A percentile compares a stretch with the other conserved stretches of the same genome.
phyloP scores from a whole-genome alignment of 192 early-diverging fungal species.

The Coemansia javaensis region DNA sequence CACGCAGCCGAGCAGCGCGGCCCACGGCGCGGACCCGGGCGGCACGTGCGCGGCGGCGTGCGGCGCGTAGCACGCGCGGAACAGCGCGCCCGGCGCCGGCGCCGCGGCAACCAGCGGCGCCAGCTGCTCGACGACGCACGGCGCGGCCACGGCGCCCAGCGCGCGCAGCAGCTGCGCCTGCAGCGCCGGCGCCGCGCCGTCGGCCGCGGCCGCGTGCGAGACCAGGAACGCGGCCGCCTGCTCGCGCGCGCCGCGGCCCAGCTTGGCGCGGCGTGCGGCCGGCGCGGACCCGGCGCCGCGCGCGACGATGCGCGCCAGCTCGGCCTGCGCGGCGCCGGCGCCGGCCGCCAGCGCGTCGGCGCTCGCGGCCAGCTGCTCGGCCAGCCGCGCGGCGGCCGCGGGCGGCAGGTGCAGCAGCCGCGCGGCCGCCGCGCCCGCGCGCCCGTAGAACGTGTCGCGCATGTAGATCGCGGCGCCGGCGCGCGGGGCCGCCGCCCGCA shows the following conservation, averaged over 20 bases:
- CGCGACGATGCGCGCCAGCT: conserved; percentile 42
- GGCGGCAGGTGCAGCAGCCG: conserved; percentile 57
- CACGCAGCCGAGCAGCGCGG: conserved; percentile 13
- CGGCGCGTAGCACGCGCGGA: conserved; percentile 22
- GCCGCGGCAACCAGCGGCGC: conserved; percentile 13
- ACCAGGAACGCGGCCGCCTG: conserved; percentile 51
- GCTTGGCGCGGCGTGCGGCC: conserved; percentile 9
- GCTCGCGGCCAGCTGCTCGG: conserved; percentile 37
- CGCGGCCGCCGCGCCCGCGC: conserved; percentile 5
- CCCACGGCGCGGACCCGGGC: conserved; percentile 8
- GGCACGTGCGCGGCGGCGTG: conserved; percentile 9
- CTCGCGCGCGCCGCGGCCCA: conserved; percentile 31
- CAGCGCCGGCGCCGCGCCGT: conserved; percentile 36
- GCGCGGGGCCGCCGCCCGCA: conserved; percentile 13
- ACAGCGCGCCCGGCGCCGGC: conserved; percentile 15
- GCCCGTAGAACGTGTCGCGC: conserved; percentile 59
- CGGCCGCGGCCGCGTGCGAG: conserved; percentile 52
- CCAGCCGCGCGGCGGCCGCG: conserved; percentile 45
- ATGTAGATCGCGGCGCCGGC: conserved; percentile 47
- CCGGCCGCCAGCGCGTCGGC: conserved; percentile 16
- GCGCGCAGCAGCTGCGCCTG: conserved; percentile 18
- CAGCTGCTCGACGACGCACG: conserved; percentile 22
- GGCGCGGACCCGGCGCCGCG: conserved; percentile 15
- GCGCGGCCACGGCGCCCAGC: conserved; percentile 9
- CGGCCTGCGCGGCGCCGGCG: conserved; percentile 29